phyloP scores from a whole-genome alignment of 768 basidiomycete species.

The Dictyophora rubrovolvata region DNA sequence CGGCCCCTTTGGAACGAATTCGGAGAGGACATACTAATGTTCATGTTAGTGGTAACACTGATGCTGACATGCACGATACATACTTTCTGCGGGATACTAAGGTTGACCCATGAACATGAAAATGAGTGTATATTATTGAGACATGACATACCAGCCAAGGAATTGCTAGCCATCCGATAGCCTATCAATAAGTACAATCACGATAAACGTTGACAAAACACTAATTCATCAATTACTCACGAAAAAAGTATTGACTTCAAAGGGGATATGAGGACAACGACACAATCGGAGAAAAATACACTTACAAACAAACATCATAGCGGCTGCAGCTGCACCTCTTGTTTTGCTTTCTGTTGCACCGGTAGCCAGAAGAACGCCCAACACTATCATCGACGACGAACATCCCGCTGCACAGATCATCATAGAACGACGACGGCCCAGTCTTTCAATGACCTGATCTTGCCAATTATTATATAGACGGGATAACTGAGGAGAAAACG shows the following conservation, averaged over 20 bases:
- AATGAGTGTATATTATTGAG: neutral
- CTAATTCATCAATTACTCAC: neutral
- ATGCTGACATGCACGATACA: neutral
- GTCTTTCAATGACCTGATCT: neutral
- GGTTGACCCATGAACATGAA: neutral
- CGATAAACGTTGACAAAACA: neutral
- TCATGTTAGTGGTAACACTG: neutral
- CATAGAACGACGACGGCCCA: constrained; percentile 7
- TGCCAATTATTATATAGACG: neutral
- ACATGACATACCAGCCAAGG: constrained; percentile 7
- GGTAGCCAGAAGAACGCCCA: constrained; percentile 5
- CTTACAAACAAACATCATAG: constrained; percentile 8
- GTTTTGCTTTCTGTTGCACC: neutral
- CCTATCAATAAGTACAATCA: neutral
- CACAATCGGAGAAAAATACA: neutral
- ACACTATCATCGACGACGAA: neutral
- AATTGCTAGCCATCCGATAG: constrained; percentile 7
- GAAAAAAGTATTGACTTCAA: constrained; percentile 7
- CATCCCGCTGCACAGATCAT: constrained; percentile 6
- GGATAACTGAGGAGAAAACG: neutral
- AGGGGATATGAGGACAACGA: neutral
- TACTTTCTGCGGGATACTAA: constrained; percentile 9
- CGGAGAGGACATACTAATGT: constrained; percentile 6
- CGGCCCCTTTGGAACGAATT: constrained; percentile 7
- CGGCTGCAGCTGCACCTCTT: neutral